Base-by-base conservation (phyloP, 2,329 filamentous ascomycete genomes). In the Cadophora malorum region DNA sequence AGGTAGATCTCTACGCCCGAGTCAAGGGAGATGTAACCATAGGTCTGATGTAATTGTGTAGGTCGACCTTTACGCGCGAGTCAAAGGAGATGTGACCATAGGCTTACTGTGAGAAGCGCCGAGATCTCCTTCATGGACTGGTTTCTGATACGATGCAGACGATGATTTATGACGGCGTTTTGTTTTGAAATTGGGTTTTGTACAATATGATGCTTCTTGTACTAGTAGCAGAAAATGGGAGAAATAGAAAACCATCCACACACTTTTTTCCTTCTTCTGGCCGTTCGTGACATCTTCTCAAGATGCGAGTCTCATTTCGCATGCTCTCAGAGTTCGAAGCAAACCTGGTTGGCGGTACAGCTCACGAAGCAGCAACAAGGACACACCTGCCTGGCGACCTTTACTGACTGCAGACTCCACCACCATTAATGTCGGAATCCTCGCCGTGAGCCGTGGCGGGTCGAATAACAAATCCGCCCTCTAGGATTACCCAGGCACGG, bases 1-100 rank as follows among this genome's bases (percentile, higher is more conserved):
- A 80, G 78, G 78, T 80, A 76, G 78, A 80, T 75, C 76, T 80
- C 66, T 80, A 80, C 67, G 78, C 79, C n/a, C 71, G 75, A 35
- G 76, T 78, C 49, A 78, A 78, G 69, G 76, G 76, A 69, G 76
- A 77, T 71, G 73, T 80, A 9, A 80, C 78, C 14, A 79, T 80
- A 69, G 79, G 79, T 61, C 64, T 76, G 66, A 76, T 77, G 74
- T 74, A 70, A 66, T 72, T 66, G 56, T 70, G 23, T 75, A 77
- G 74, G 75, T 77, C 61, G 75, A 77, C 68, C 70, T 76, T 35
- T 78, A 77, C 66, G 75, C 75, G 8, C 66, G 74, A 67, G 75
- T 77, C 31, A 77, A 78, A 64, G 76, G 76, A 71, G 76, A 77
- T 71, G 72, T 80, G 9, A 79, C 78, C 8, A 79, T 80, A 66